A percentile compares a stretch with the other conserved stretches of the same genome.
Evolutionary conservation across 768 basidiomycete genomes (phyloP).

Genomic region (Cystobasidium onofrii): DNA sequence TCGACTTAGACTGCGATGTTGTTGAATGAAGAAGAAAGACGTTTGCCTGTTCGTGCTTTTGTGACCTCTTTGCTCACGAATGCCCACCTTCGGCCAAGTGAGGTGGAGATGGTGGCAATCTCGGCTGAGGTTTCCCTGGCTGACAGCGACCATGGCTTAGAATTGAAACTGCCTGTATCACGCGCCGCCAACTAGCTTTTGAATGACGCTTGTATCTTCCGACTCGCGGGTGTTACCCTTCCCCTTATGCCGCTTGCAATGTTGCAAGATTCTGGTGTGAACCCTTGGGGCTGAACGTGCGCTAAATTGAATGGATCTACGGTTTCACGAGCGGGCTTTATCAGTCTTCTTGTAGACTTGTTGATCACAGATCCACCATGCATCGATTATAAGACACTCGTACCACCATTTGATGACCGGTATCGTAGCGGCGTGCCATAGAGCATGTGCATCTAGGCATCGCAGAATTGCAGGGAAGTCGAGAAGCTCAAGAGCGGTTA

Average conservation of each 20-base stretch:
- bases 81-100: background rate
- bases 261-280: no score
- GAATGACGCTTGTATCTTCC: no score
- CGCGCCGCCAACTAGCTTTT: no score
- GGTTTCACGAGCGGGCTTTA: background rate
- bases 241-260: no score
- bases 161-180: no score
- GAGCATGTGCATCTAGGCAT: constrained; percentile 75
- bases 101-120: background rate
- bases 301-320: background rate
- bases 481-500: constrained; percentile 73
- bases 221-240: no score
- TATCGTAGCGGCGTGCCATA: constrained; percentile 85
- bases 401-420: constrained; percentile 77
- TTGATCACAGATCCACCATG: constrained; percentile 44
- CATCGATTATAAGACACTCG: constrained; percentile 66
- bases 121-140: background rate
- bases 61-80: background rate
- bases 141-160: background rate
- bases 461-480: constrained; percentile 74
- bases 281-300: no score
- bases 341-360: constrained; percentile 8
- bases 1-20: background rate
- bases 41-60: background rate
- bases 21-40: background rate